phyloP scores from a whole-genome alignment of 1,139 yeast species.

The Kodamaea plutei region DNA sequence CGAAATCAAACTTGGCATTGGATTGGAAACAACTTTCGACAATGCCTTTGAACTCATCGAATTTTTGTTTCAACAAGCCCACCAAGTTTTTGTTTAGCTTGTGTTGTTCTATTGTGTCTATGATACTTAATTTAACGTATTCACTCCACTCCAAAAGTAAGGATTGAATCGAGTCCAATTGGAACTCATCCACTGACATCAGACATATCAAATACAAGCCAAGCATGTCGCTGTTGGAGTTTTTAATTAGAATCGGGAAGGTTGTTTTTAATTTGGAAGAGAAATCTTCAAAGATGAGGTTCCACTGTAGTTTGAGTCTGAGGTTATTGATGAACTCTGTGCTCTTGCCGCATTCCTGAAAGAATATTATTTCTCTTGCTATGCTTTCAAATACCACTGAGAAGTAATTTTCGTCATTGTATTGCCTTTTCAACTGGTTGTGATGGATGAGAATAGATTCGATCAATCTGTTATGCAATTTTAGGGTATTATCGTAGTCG shows the following conservation, averaged over 20 bases:
- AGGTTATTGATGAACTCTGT: slow-evolving; percentile 19
- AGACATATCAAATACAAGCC: slow-evolving; percentile 10
- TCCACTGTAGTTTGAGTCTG: slow-evolving; percentile 27
- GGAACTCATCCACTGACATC: slow-evolving; percentile 9
- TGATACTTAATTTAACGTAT: slow-evolving; percentile 7
- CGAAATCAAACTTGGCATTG: slow-evolving; percentile 24
- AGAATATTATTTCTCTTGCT: slow-evolving; percentile 13
- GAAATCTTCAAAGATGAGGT: slow-evolving; percentile 26
- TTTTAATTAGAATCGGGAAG: slow-evolving; percentile 5
- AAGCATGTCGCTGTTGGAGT: slow-evolving; percentile 1
- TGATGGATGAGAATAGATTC: slow-evolving; percentile 18
- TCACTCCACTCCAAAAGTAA: slow-evolving; percentile 14
- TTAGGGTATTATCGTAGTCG: slow-evolving; percentile 17
- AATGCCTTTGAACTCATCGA: slow-evolving; percentile 7
- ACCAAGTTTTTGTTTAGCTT: slow-evolving; percentile 5
- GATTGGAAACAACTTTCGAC: slow-evolving; percentile 7
- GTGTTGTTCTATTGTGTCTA: slow-evolving; percentile 3
- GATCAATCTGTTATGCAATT: slow-evolving; percentile 16
- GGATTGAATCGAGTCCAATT: slow-evolving; percentile 11
- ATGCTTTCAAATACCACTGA: slow-evolving; percentile 12
- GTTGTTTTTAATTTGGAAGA: slow-evolving; percentile 11
- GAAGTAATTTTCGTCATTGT: slow-evolving; percentile 19
- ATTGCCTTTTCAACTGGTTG: slow-evolving; percentile 15
- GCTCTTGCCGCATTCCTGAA: slow-evolving; percentile 21
- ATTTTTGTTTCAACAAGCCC: slow-evolving; percentile 6